Percentiles rank a stretch among this genome's conserved stretches.
Conservation (phyloP, 345 rosid species). For the Eucalyptus camaldulensis region DNA sequence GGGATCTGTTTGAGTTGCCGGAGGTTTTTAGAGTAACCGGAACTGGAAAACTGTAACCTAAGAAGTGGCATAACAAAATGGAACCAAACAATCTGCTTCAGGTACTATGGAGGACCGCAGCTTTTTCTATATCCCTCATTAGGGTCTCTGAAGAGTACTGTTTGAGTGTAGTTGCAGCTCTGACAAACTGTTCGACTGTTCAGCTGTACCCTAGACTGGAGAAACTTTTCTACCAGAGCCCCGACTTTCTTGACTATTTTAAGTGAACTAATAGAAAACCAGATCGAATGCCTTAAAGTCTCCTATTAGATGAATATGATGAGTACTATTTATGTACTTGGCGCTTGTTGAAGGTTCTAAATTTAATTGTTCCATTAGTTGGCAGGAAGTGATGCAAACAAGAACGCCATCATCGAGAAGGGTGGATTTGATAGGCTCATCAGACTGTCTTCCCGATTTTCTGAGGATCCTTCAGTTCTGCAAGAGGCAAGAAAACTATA, state of each 20-base stretch:
- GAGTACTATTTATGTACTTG: not conserved
- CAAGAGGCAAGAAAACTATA: conserved; percentile 51
- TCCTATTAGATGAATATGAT: not conserved
- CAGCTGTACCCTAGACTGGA: not conserved
- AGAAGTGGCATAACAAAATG: not conserved
- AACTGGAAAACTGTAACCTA: not conserved
- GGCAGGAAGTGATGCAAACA: conserved; percentile 94
- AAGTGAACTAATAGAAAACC: not conserved
- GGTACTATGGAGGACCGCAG: not conserved
- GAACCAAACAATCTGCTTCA: not conserved
- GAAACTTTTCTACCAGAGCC: not conserved
- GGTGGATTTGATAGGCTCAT: conserved; percentile 60
- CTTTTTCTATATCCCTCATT: not conserved
- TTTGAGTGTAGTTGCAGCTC: not conserved
- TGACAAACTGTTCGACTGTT: not conserved
- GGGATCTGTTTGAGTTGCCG: not conserved
- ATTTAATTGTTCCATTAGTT: conserved; percentile 28
- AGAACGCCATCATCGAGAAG: conserved; percentile 68
- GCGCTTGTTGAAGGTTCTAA: not conserved
- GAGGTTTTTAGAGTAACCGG: not conserved
- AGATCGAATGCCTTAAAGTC: not conserved
- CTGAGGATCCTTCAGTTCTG: conserved; percentile 71
- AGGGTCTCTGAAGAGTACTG: not conserved
- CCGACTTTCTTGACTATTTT: not conserved
- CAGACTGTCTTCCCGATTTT: conserved; percentile 54